Evolutionary conservation across 2,329 filamentous ascomycete genomes (phyloP).

Genomic region (Nemania serpens): DNA sequence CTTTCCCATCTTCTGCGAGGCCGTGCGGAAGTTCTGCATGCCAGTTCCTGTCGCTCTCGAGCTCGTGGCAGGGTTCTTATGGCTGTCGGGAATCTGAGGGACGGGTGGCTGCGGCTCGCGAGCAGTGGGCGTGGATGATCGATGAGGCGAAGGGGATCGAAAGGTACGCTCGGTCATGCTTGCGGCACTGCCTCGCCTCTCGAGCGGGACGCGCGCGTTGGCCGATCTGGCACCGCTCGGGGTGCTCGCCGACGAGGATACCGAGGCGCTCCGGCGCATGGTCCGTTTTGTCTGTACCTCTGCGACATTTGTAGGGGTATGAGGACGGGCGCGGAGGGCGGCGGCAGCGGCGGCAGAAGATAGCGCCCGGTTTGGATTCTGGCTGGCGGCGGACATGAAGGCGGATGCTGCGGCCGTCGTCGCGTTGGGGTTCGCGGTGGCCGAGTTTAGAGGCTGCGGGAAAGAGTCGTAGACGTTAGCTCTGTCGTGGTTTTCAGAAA

Average conservation of each 20-base stretch:
- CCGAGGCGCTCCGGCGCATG: conserved; percentile 71
- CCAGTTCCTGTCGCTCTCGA: conserved; percentile 49
- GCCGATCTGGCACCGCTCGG: conserved; percentile 49
- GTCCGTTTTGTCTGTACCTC: conserved; percentile 89
- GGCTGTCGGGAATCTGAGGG: conserved; percentile 65
- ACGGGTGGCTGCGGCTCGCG: conserved; percentile 69
- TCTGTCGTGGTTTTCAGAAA: not conserved
- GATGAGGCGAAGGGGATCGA: conserved; percentile 71
- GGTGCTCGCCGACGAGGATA: conserved; percentile 63
- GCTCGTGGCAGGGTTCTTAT: conserved; percentile 43
- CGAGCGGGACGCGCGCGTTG: conserved; percentile 51
- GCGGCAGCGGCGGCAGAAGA: conserved; percentile 87
- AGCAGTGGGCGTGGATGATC: conserved; percentile 43
- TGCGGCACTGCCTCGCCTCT: conserved; percentile 69
- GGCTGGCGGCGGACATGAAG: conserved; percentile 69
- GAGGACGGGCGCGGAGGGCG: conserved; percentile 77
- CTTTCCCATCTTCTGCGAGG: conserved; percentile 56
- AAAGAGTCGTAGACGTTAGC: conserved; percentile 23
- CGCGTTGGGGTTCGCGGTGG: conserved; percentile 72
- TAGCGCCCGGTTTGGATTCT: conserved; percentile 63
- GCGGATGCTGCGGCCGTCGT: conserved; percentile 81
- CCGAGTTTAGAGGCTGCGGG: conserved; percentile 63
- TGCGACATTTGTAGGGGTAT: conserved; percentile 77
- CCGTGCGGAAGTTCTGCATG: conserved; percentile 56
- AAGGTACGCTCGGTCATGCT: conserved; percentile 93